These are phyloP conservation scores for Dalechampia spathulata DNA, from an alignment of 441 rosid species.

Conservation along the genomic window DNA sequence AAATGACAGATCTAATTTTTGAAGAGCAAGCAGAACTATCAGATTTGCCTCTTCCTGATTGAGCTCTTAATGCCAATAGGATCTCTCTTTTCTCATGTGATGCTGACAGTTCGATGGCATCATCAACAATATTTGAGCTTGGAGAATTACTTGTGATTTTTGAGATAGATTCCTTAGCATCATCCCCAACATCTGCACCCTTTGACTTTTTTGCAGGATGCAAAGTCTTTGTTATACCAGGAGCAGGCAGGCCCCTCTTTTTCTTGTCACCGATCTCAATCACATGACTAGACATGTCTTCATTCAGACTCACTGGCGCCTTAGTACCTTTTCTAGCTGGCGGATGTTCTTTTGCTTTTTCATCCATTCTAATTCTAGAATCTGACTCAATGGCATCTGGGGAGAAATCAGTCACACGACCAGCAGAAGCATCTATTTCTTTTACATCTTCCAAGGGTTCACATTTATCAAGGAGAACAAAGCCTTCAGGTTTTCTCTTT, in stretches of 20 bases:
- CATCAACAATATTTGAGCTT: slow-evolving; percentile 22
- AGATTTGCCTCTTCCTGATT: slow-evolving; percentile 14
- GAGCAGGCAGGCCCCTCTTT: slow-evolving; percentile 37
- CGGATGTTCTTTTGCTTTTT: slow-evolving; percentile 27
- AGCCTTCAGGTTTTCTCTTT: slow-evolving; percentile 30
- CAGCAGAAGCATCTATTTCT: slow-evolving; percentile 23
- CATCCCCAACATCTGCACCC: slow-evolving; percentile 32
- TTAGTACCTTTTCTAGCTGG: slow-evolving; percentile 29
- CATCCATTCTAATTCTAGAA: slow-evolving; percentile 23
- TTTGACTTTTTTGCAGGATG: slow-evolving; percentile 50
- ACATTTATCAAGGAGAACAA: slow-evolving; percentile 23
- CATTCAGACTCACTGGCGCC: slow-evolving; percentile 30
- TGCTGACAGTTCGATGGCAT: slow-evolving; percentile 26
- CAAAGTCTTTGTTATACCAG: slow-evolving; percentile 32
- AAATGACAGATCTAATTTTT: slow-evolving; percentile 22
- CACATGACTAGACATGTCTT: slow-evolving; percentile 19
- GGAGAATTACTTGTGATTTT: slow-evolving; percentile 26
- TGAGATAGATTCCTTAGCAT: slow-evolving; percentile 20
- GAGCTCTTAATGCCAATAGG: slow-evolving; percentile 43
- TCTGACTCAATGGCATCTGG: slow-evolving; percentile 22
- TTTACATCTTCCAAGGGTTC: slow-evolving; percentile 36
- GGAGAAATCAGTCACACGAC: slow-evolving; percentile 17
- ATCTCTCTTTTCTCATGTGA: slow-evolving; percentile 29
- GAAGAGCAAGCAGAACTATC: slow-evolving; percentile 12
- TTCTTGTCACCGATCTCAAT: slow-evolving; percentile 34